phyloP scores from a whole-genome alignment of 306 rosid species.

The Cucumis sativus region Cucumber_9930_V3 NC_026660.2:17835501-17836000 shows the following conservation, averaged over 20 bases:
- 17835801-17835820: background rate
- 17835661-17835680: background rate
- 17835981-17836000: constrained; percentile 93
- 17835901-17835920: background rate
- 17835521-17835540: background rate
- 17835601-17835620: background rate
- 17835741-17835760: background rate
- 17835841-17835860: background rate
- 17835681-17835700: background rate
- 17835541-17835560: background rate
- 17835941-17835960: constrained; percentile 62
- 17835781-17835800: background rate
- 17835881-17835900: background rate
- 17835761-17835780: background rate
- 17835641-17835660: background rate
- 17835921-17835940: constrained; percentile 18
- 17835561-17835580: background rate
- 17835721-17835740: background rate
- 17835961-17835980: constrained; percentile 94
- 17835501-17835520: background rate
- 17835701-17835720: background rate
- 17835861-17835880: background rate
- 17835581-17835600: background rate
- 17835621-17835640: background rate
- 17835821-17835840: background rate